phyloP scores from a whole-genome alignment of 768 basidiomycete genomes.

The Sporobolomyces pararoseus region DNA sequence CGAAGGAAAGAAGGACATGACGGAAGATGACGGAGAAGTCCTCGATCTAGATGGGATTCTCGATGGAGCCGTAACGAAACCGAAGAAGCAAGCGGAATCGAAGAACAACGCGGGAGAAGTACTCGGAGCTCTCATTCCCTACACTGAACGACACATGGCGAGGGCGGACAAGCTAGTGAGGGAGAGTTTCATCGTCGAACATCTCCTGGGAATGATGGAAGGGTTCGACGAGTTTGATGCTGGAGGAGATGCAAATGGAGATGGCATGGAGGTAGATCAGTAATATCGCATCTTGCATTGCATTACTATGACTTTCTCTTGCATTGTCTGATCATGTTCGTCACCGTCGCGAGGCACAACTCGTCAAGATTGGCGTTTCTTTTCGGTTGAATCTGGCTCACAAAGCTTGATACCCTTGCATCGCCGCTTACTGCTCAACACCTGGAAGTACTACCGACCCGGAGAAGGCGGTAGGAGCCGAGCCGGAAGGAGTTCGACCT shows the following conservation, averaged over 20 bases:
- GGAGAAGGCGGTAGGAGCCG: too few relatives aligned
- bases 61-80: constrained; percentile 22
- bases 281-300: neutral
- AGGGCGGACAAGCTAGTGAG: constrained; percentile 81
- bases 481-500: too few relatives aligned
- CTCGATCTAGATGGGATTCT: constrained; percentile 33
- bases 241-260: neutral
- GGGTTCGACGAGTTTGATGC: constrained; percentile 40
- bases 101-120: constrained; percentile 60
- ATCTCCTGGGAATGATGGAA: constrained; percentile 42
- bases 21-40: constrained; percentile 26
- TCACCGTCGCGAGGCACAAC: too few relatives aligned
- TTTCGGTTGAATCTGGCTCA: too few relatives aligned
- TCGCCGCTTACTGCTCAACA: too few relatives aligned
- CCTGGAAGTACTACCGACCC: too few relatives aligned
- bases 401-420: too few relatives aligned
- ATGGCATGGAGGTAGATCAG: constrained; percentile 21
- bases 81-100: constrained; percentile 48
- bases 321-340: too few relatives aligned
- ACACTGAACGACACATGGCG: constrained; percentile 85
- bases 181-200: constrained; percentile 90
- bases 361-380: too few relatives aligned
- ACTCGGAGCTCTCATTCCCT: constrained; percentile 81
- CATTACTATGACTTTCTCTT: too few relatives aligned
- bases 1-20: constrained; percentile 37